Base-by-base conservation (phyloP, 177 flowering plant species). In the Vitis hybrid region DNA sequence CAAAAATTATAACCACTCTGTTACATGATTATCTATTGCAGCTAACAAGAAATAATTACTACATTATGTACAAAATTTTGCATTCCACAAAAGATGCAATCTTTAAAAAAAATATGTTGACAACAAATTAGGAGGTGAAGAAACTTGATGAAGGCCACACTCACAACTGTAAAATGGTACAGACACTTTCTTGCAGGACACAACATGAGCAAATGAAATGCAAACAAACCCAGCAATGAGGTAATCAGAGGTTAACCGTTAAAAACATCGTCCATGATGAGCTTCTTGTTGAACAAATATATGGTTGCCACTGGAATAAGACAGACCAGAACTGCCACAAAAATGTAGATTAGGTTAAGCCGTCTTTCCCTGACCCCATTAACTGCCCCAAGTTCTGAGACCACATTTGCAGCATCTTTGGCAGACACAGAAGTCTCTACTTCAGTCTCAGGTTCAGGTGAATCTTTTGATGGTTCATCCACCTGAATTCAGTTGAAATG, bases 391-490 rank as follows among this genome's bases (percentile, higher is more conserved):
- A 16, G 31, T 14, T 57, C 16, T 13, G 61, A 52, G 52, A 15
- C 50, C 18, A 48, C 18, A 4, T 18, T 58, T 31, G 4, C 19
- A 15, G 15, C 54, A 19, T 20, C 19, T 15, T 48, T 48, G 16
- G 13, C 62, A 45, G 65, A 67, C 16, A 10, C 7, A n/a, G 61
- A 60, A 53, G 59, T 14, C 26, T 31, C 55, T 29, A 10, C 34
- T 26, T 34, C 51, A 51, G 26, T 11, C 11, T 69, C 65, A 12
- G 59, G 14, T 16, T 2, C 8, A 22, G 53, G 12, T 19, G 48
- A 31, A 50, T 69, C 64, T 64, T 68, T 34, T 74, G 72, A 64
- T 5, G 61, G 56, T 54, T 70, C 63, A 70, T 66, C 70, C 66
- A 50, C 68, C 77, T 70, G 63, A 54, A 34, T 64, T 39, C 48